These are phyloP conservation scores for Pinus taeda DNA, from an alignment of 75 land plant species.

Conservation along the genomic window DNA sequence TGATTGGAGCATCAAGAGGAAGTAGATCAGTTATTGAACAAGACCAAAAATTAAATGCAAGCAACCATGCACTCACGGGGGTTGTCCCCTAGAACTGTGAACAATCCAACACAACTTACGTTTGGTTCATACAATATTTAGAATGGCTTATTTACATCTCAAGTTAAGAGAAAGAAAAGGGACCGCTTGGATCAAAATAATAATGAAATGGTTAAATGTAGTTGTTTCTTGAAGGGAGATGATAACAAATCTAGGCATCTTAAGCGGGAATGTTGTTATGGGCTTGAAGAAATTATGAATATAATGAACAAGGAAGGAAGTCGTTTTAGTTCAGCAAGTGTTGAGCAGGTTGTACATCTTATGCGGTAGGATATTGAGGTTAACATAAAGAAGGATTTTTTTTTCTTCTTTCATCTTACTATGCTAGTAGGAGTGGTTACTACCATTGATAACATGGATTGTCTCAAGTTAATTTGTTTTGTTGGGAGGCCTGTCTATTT, in stretches of 20 bases:
- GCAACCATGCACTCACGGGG: slow-evolving; percentile 33
- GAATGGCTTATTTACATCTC: slow-evolving; percentile 15
- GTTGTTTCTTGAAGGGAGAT: slow-evolving; percentile 23
- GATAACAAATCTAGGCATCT: slow-evolving; percentile 19
- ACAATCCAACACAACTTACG: slow-evolving; percentile 20
- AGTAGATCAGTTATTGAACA: slow-evolving; percentile 42
- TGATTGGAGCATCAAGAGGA: slow-evolving; percentile 52
- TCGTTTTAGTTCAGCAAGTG: slow-evolving; percentile 19
- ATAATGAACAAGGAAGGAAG: slow-evolving; percentile 44
- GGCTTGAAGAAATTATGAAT: slow-evolving; percentile 27
- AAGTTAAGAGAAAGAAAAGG: slow-evolving; percentile 44
- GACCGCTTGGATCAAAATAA: slow-evolving; percentile 22
- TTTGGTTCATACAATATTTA: slow-evolving; percentile 11
- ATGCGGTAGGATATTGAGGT: slow-evolving; percentile 44
- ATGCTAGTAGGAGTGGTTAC: slow-evolving; percentile 33
- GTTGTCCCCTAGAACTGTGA: slow-evolving; percentile 29
- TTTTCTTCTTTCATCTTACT: slow-evolving; percentile 16
- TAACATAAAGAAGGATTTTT: slow-evolving; percentile 20
- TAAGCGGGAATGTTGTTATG: slow-evolving; percentile 27
- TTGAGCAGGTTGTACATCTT: slow-evolving; percentile 31
- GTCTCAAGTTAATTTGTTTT: slow-evolving; percentile 25
- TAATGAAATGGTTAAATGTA: slow-evolving; percentile 23
- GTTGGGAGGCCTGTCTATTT: slow-evolving; percentile 29
- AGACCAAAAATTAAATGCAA: slow-evolving; percentile 51
- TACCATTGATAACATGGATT: slow-evolving; percentile 32